A percentile compares a stretch with the other conserved stretches of the same genome.
These are phyloP conservation scores for Trichaptum fuscoviolaceum DNA, from an alignment of 768 basidiomycete species.

Conservation along the genomic window DNA sequence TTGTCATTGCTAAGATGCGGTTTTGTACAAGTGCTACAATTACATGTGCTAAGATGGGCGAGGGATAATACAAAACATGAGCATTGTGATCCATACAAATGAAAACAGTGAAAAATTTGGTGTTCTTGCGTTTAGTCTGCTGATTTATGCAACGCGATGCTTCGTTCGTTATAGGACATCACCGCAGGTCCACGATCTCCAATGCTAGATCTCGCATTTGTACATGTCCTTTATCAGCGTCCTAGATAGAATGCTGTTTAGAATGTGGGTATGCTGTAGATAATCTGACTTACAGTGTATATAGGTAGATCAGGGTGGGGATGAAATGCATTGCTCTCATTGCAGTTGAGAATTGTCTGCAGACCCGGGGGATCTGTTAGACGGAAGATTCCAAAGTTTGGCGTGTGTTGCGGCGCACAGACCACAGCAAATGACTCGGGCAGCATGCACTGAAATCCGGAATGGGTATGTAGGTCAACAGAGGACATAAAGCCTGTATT, in stretches of 20 bases:
- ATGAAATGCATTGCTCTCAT: constrained; percentile 73
- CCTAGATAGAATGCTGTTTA: constrained; percentile 41
- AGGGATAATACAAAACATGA: not conserved
- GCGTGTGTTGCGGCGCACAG: constrained; percentile 75
- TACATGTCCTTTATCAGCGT: constrained; percentile 83
- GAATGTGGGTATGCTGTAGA: not conserved
- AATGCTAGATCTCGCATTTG: constrained; percentile 65
- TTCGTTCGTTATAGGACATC: constrained; percentile 7
- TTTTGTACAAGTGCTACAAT: not conserved
- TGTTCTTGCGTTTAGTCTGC: not conserved
- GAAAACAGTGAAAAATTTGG: not conserved
- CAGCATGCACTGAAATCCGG: constrained; percentile 83
- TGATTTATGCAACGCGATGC: not conserved
- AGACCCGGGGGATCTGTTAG: constrained; percentile 85
- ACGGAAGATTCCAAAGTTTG: constrained; percentile 87
- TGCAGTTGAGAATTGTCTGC: constrained; percentile 62
- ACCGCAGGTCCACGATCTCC: constrained; percentile 81
- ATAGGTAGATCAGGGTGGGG: constrained; percentile 81
- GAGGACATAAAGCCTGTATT: constrained; percentile 84
- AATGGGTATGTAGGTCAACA: constrained; percentile 88
- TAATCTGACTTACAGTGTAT: constrained; percentile 61
- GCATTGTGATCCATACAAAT: too few species aligned
- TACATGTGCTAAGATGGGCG: not conserved
- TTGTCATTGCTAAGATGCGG: not conserved
- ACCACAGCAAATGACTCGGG: constrained; percentile 92